Percentiles rank a stretch among this genome's conserved stretches.
Evolutionary conservation across 306 rosid species (phyloP).

Genomic region (Fagus crenata): DNA sequence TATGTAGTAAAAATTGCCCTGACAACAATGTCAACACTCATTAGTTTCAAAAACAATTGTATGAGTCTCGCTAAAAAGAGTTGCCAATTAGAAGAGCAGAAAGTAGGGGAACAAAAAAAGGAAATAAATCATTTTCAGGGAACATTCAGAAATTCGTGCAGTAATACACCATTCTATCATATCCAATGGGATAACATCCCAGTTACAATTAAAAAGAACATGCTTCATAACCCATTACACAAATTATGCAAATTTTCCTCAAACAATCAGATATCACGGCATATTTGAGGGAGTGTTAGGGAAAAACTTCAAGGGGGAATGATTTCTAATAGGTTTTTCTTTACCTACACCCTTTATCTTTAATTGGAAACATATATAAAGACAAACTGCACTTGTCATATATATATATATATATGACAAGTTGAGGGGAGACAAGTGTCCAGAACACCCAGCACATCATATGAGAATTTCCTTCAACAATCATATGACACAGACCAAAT

Average conservation of each 20-base stretch:
- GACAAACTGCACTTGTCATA: neutral
- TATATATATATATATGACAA: too few species aligned
- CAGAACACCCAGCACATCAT: slow-evolving; percentile 12
- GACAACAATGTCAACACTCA: slow-evolving; percentile 37
- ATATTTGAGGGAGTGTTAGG: neutral
- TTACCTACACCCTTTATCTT: neutral
- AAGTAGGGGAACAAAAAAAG: slow-evolving; percentile 2
- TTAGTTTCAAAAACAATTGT: slow-evolving; percentile 19
- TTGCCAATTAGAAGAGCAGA: slow-evolving; percentile 15
- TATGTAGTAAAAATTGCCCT: slow-evolving; percentile 82
- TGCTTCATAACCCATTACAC: neutral
- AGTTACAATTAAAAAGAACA: neutral
- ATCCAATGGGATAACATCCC: neutral
- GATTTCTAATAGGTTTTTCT: neutral
- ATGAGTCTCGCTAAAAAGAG: slow-evolving; percentile 14
- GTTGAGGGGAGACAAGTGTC: neutral
- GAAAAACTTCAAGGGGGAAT: neutral
- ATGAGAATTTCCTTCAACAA: slow-evolving; percentile 10
- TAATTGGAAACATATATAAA: neutral
- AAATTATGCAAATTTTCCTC: neutral
- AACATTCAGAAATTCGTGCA: neutral
- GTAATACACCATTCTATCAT: too few species aligned
- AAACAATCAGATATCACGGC: neutral
- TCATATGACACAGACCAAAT: slow-evolving; percentile 5
- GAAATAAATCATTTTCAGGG: slow-evolving; percentile 22